Evolutionary conservation across 2,329 filamentous ascomycete genomes (phyloP), one percentile per base, ranked within the genome.

Genomic region (Beauveria asiatica): DNA sequence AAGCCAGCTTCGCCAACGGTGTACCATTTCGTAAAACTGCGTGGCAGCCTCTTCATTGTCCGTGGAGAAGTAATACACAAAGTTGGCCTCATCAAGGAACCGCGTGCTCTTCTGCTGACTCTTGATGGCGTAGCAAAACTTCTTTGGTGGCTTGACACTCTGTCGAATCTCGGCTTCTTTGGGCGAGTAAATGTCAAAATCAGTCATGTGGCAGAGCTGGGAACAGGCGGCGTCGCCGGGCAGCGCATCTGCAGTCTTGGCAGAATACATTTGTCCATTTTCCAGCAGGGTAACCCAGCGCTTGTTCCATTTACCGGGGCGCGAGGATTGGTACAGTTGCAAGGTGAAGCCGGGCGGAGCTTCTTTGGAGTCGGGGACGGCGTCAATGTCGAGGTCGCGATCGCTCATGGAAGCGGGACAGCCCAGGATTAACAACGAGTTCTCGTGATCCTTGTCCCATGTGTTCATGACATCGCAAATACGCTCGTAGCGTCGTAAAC

Each of bases 1-100:
- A 68, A 96, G 96, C 91, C 92, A 96, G 72, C 90, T 95, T 61
- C 93, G 84, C 92, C 92, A 97, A 44, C 76, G 76, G 63, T 96
- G 91, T 1, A 96, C 80, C 25, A 81, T 80, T 17, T 81, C 78
- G 67, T 88, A 86, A 74, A 93, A 96, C 16, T 77, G 75, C n/a
- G 81, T 79, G 0, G 89, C 90, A 1, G 85, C 73, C 1, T 76
- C 71, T 5, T 80, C 76, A 66, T 97, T 90, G 49, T 90, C 90
- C 1, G 88, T 90, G 61, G 85, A 87, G 75, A 97, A 96, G 74
- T 93, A 96, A 69, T 97, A 93, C 3, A 96, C 89, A 69, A 91
- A 97, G 66, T 93, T 93, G 56, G 89, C 86, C 3, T 87, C 89
- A 58, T 87, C 87, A 58, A 91, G 76, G 68, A 97, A 97, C 68